Evolutionary conservation across 2,329 filamentous ascomycete genomes (phyloP), one percentile per base, ranked within the genome.

Genomic region (Rhytidhysteron rufulum): DNA sequence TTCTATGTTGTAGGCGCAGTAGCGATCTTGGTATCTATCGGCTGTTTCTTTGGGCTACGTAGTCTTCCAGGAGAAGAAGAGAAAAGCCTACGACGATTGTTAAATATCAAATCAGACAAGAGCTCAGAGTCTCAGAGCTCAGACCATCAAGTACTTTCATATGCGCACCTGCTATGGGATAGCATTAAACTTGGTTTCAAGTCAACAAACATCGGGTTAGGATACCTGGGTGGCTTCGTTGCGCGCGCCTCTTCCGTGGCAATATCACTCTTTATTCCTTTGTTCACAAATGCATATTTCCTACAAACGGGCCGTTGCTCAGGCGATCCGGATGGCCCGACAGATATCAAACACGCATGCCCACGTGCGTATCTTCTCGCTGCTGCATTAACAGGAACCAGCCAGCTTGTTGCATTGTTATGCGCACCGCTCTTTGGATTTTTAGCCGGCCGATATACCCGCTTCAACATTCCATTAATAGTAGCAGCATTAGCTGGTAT

Each of bases 211-310:
- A 95, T 98, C 46, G 83, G 82, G 15, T 75, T 97, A 0, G 91
- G 86, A 20, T 98, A 97, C 57, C 71, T 97, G 0, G 93, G 91
- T 47, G 93, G 93, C 2, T 96, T 97, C 55, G 91, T 98, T 2
- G 91, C 90, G 8, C 82, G 93, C 41, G 90, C 93, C 6, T 96
- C 90, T 1, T 95, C 89, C 0, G 93, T 98, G 4, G 91, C 87
- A 38, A 95, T 98, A 49, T 94, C 88, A 1, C 78, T 97, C 5
- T 98, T 97, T 68, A 86, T 98, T 39, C 93, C 93, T 1, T 77
- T 98, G 2, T 94, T 86, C 59, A 82, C 96, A 54, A 97, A 97
- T 61, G 83, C 88, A 18, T 95, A 88, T 65, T 97, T 91, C 65
- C 86, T 91, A 48, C 72, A 74, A 35, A 84, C 85, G 39, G 90